Percentiles rank a stretch among this genome's conserved stretches.
phyloP scores from a whole-genome alignment of 1,284 basidiomycete species.

The Gomphus sp. region DNA sequence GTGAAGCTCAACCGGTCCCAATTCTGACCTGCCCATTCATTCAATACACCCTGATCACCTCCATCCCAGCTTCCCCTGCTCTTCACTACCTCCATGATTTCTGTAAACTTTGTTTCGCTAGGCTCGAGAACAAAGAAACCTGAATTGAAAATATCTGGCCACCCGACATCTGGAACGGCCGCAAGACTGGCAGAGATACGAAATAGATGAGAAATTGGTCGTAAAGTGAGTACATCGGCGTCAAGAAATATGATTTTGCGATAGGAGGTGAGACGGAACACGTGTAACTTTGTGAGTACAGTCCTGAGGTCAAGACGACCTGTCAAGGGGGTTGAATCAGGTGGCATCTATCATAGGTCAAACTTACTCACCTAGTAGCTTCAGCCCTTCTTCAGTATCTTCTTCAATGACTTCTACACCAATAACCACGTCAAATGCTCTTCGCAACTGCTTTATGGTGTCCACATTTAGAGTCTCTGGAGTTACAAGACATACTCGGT shows the following conservation, averaged over 20 bases:
- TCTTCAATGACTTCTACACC: conserved; percentile 84
- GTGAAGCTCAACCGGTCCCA: conserved; percentile 93
- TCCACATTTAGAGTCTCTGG: conserved; percentile 85
- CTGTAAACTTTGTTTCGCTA: conserved; percentile 71
- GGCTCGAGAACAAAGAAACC: conserved; percentile 88
- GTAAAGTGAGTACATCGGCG: conserved; percentile 88
- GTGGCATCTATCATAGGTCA: not conserved
- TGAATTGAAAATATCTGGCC: conserved; percentile 99
- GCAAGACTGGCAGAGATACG: conserved; percentile 68
- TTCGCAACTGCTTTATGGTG: conserved; percentile 73
- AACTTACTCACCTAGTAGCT: conserved; percentile 61
- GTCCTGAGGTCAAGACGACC: conserved; percentile 88
- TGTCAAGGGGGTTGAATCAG: conserved; percentile 23
- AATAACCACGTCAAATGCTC: conserved; percentile 77
- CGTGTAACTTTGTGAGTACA: conserved; percentile 92
- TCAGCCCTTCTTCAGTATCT: conserved; percentile 53
- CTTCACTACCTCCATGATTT: conserved; percentile 60
- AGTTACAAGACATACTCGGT: conserved; percentile 90
- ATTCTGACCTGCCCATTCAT: conserved; percentile 81
- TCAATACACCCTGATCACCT: conserved; percentile 92
- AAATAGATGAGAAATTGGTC: conserved; percentile 86
- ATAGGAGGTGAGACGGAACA: conserved; percentile 86
- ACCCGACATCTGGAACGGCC: conserved; percentile 92
- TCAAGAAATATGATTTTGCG: conserved; percentile 91
- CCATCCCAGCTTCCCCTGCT: conserved; percentile 90